These are phyloP conservation scores for Mortierella sp. DNA, from an alignment of 371 early-diverging fungal genomes.

Conservation along the genomic window DNA sequence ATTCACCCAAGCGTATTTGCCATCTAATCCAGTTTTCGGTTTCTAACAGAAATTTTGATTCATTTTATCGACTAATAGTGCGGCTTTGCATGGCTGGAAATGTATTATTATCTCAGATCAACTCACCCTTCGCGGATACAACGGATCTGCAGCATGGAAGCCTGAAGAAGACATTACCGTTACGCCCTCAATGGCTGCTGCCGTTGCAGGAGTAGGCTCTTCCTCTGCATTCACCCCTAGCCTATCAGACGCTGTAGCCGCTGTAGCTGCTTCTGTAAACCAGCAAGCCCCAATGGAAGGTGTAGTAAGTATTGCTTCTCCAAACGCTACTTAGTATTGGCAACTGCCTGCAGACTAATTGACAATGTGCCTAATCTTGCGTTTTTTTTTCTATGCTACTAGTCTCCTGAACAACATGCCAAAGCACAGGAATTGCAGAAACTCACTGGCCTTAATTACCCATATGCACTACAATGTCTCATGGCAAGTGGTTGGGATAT, in stretches of 20 bases:
- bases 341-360: not conserved
- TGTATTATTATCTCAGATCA: slow-evolving; percentile 48
- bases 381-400: not conserved
- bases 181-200: not conserved
- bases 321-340: not conserved
- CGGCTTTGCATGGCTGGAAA: slow-evolving; percentile 36
- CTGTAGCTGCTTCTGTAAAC: not conserved
- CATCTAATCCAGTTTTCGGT: not conserved
- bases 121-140: slow-evolving; percentile 31
- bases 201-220: not conserved
- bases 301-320: slow-evolving; percentile 18
- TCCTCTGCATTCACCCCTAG: not conserved
- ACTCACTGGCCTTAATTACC: slow-evolving; percentile 26
- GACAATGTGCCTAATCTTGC: not conserved
- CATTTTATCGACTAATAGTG: slow-evolving; percentile 12
- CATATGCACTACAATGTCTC: slow-evolving; percentile 36
- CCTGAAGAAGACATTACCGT: slow-evolving; percentile 20
- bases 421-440: slow-evolving; percentile 30
- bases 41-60: not conserved
- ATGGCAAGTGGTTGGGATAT: slow-evolving; percentile 30
- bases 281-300: slow-evolving; percentile 28
- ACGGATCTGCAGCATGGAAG: slow-evolving; percentile 37
- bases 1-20: not conserved
- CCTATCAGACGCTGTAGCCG: not conserved
- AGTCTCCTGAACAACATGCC: slow-evolving; percentile 39